A percentile compares a stretch with the other conserved stretches of the same genome.
These are phyloP conservation scores for Austroboletus eburneus DNA, from an alignment of 768 basidiomycete genomes.

Conservation along the genomic window DNA sequence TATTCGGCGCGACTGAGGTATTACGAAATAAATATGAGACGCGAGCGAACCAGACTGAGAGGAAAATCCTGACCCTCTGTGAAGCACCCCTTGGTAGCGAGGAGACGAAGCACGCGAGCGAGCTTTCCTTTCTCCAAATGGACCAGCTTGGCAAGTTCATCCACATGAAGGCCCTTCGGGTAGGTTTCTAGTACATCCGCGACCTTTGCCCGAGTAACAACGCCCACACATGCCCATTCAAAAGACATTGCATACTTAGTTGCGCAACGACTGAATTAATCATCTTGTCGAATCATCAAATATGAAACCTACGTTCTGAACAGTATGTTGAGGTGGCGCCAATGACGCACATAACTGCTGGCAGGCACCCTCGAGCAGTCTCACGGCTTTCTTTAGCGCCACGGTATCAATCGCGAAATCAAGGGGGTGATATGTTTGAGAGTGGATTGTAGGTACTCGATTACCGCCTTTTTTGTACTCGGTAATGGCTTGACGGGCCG, in stretches of 20 bases:
- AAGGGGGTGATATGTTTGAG: slow-evolving; percentile 19
- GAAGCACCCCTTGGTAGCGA: slow-evolving; percentile 30
- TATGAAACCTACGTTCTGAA: slow-evolving; percentile 19
- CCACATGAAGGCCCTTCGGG: slow-evolving; percentile 28
- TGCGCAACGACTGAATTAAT: not conserved
- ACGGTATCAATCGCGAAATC: slow-evolving; percentile 18
- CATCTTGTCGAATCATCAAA: not conserved
- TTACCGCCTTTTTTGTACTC: slow-evolving; percentile 23
- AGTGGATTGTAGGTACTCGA: slow-evolving; percentile 24
- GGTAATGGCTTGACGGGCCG: slow-evolving; percentile 24
- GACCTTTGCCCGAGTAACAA: slow-evolving; percentile 24
- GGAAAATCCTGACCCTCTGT: slow-evolving; percentile 20
- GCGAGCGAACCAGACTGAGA: not conserved
- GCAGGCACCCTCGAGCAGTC: slow-evolving; percentile 25
- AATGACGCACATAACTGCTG: slow-evolving; percentile 26
- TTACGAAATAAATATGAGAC: not conserved
- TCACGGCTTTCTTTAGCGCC: slow-evolving; percentile 23
- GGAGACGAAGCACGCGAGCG: slow-evolving; percentile 26
- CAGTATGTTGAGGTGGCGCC: slow-evolving; percentile 27
- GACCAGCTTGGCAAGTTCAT: slow-evolving; percentile 23
- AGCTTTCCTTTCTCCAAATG: slow-evolving; percentile 27
- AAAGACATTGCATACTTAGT: slow-evolving; percentile 17
- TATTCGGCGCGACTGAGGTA: slow-evolving; percentile 24
- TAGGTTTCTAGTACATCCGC: slow-evolving; percentile 23
- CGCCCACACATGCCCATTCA: slow-evolving; percentile 25